Evolutionary conservation across 805 yeast genomes (phyloP).

Genomic region (Ogataea wickerhamii): DNA sequence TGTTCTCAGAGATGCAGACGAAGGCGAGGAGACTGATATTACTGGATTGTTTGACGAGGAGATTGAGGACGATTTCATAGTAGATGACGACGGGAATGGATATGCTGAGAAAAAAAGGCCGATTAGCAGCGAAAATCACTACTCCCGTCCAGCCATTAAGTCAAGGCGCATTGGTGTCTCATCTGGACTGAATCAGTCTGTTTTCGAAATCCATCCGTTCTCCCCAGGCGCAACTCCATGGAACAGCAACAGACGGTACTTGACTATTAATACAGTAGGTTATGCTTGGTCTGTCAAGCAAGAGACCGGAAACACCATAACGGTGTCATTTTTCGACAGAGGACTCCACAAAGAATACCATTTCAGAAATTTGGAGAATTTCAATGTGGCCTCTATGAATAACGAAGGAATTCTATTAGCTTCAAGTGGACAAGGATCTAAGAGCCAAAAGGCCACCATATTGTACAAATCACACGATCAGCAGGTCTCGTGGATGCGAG

Average conservation of each 20-base stretch:
- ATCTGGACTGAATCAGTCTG: slow-evolving; percentile 6
- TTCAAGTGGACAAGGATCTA: slow-evolving; percentile 29
- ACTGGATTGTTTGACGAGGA: slow-evolving; percentile 35
- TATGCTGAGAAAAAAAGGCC: slow-evolving; percentile 20
- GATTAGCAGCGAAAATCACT: not conserved
- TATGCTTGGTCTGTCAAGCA: slow-evolving; percentile 74
- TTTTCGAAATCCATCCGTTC: slow-evolving; percentile 52
- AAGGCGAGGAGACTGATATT: slow-evolving; percentile 29
- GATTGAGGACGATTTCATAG: slow-evolving; percentile 52
- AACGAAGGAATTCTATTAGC: slow-evolving; percentile 65
- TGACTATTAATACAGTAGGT: slow-evolving; percentile 78
- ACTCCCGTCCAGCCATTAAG: slow-evolving; percentile 5
- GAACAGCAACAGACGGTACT: slow-evolving; percentile 62
- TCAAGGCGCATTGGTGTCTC: slow-evolving; percentile 8
- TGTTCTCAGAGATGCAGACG: slow-evolving; percentile 19
- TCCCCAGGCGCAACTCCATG: slow-evolving; percentile 92
- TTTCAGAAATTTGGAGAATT: slow-evolving; percentile 70
- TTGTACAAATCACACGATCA: slow-evolving; percentile 68
- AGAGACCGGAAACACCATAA: slow-evolving; percentile 62
- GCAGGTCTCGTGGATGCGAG: slow-evolving; percentile 68
- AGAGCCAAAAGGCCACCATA: slow-evolving; percentile 29
- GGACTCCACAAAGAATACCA: slow-evolving; percentile 75
- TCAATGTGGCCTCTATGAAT: slow-evolving; percentile 73
- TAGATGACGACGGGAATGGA: slow-evolving; percentile 60
- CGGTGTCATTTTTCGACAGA: slow-evolving; percentile 82